Evolutionary conservation across 1,284 basidiomycete species (phyloP).

Genomic region (Pholiota adiposa): DNA sequence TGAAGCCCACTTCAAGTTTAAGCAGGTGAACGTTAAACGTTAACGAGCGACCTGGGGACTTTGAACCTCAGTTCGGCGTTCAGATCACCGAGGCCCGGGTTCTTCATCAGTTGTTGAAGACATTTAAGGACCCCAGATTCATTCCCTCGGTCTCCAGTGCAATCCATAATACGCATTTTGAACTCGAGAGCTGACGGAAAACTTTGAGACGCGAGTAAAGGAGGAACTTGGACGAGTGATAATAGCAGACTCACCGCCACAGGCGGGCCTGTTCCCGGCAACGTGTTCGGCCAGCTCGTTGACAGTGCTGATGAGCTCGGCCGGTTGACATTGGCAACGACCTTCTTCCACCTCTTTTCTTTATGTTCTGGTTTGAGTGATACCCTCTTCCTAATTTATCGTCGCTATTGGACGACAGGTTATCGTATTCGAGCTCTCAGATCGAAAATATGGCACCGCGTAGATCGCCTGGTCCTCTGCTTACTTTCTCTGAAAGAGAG

Average conservation of each 20-base stretch:
- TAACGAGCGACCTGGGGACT: no score
- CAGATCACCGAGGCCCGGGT: background rate
- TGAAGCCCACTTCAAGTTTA: background rate
- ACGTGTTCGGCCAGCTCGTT: background rate
- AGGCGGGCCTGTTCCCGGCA: background rate
- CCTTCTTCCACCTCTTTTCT: background rate
- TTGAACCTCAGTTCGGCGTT: background rate
- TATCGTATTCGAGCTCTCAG: background rate
- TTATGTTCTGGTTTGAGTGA: background rate
- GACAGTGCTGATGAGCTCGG: background rate
- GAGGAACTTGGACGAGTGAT: background rate
- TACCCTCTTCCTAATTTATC: background rate
- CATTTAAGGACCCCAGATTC: no score
- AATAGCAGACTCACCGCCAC: no score
- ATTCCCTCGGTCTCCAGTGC: no score
- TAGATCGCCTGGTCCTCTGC: conserved; percentile 21
- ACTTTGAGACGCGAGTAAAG: background rate
- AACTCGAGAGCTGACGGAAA: no score
- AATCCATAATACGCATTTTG: no score
- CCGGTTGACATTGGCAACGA: conserved; percentile 1
- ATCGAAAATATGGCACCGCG: conserved; percentile 24
- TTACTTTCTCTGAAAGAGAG: conserved; percentile 23
- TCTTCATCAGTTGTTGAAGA: no score
- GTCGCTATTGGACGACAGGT: background rate
- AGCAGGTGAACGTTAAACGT: background rate